Percentiles rank a stretch among this genome's conserved stretches.
phyloP scores from a whole-genome alignment of 2,329 filamentous ascomycete genomes.

The Fusarium sp. region DNA sequence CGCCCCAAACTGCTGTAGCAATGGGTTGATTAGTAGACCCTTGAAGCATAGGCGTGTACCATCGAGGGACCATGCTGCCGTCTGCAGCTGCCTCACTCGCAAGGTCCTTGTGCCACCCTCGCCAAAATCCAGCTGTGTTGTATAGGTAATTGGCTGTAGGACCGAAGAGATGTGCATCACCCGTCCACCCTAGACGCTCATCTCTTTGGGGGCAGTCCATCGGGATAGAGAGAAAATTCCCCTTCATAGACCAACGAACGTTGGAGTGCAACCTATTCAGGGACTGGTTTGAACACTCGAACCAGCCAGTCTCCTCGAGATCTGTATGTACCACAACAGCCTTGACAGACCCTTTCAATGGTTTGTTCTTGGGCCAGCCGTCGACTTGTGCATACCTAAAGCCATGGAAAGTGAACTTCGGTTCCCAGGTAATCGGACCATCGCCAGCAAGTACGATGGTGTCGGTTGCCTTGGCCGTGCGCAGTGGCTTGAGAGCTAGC shows the following conservation, averaged over 20 bases:
- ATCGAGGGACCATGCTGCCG: neutral
- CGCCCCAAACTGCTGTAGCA: conserved; percentile 29
- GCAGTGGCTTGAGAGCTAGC: conserved; percentile 54
- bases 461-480: conserved; percentile 57
- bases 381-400: conserved; percentile 64
- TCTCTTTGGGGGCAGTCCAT: conserved; percentile 69
- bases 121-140: conserved; percentile 60
- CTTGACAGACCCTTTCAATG: conserved; percentile 36
- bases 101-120: conserved; percentile 33
- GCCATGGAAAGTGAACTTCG: conserved; percentile 65
- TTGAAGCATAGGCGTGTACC: neutral
- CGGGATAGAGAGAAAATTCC: conserved; percentile 68
- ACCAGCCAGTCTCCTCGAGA: conserved; percentile 61
- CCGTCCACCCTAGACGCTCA: conserved; percentile 66
- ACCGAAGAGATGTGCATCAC: conserved; percentile 61
- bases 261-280: conserved; percentile 68
- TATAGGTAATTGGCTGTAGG: conserved; percentile 66
- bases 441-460: conserved; percentile 22
- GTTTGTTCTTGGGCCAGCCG: conserved; percentile 53
- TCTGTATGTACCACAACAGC: conserved; percentile 62
- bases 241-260: conserved; percentile 65
- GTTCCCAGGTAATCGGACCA: conserved; percentile 30
- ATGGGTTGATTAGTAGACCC: neutral
- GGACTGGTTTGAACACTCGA: conserved; percentile 62
- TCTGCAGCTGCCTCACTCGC: neutral